A percentile compares a stretch with the other conserved stretches of the same genome.
Evolutionary conservation across 306 rosid species (phyloP).

Genomic region (Medicago lupulina): DNA sequence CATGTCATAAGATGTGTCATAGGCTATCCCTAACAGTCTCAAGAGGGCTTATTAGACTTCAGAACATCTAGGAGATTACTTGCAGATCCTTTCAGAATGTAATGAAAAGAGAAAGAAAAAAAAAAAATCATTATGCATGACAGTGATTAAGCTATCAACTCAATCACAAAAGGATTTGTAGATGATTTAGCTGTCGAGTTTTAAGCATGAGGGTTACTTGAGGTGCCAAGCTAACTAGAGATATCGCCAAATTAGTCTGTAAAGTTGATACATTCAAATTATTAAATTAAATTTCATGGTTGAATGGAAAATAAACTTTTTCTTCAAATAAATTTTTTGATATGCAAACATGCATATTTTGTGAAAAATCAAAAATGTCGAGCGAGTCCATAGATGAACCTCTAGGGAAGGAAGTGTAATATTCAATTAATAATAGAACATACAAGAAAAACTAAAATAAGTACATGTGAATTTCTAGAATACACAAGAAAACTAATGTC

Average conservation of each 20-base stretch:
- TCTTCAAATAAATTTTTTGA: neutral
- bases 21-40: neutral
- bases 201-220: neutral
- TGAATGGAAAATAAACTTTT: neutral
- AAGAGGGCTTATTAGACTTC: neutral
- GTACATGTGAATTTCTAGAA: neutral
- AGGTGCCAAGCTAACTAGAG: neutral
- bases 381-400: neutral
- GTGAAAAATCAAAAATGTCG: neutral
- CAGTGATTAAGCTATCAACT: neutral
- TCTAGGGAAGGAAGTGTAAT: neutral
- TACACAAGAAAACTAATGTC: neutral
- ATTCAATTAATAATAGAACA: neutral
- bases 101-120: neutral
- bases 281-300: conserved; percentile 13
- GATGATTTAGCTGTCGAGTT: neutral
- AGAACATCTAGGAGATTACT: neutral
- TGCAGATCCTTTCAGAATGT: neutral
- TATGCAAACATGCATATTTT: conserved; percentile 7
- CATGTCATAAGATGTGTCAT: neutral
- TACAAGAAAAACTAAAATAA: neutral
- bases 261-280: neutral
- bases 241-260: neutral
- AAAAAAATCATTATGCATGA: neutral
- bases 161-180: neutral